These are phyloP conservation scores for Fusarium sp. DNA, from an alignment of 2,329 filamentous ascomycete genomes.

Conservation along the genomic window DNA sequence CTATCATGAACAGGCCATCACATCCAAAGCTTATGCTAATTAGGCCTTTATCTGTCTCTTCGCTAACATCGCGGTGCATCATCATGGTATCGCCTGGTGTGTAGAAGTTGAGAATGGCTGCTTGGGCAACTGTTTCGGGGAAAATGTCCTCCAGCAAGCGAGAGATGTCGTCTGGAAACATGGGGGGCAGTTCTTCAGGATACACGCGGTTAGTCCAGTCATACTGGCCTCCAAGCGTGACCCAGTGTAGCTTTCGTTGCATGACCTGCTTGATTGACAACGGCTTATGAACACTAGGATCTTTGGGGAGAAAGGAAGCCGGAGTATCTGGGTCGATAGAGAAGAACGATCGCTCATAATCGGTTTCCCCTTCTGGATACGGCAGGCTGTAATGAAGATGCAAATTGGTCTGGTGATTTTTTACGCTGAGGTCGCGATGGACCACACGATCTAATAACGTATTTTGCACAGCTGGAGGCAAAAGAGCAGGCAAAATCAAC, in stretches of 20 bases:
- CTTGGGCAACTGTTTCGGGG: constrained; percentile 82
- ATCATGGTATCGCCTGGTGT: constrained; percentile 90
- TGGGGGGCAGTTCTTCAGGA: constrained; percentile 74
- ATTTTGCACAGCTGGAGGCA: constrained; percentile 77
- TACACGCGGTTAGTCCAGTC: constrained; percentile 94
- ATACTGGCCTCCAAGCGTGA: constrained; percentile 95
- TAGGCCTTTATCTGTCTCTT: constrained; percentile 81
- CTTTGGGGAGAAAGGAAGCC: constrained; percentile 74
- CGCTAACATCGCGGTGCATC: constrained; percentile 93
- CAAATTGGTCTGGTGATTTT: constrained; percentile 87
- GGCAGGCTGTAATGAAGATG: constrained; percentile 82
- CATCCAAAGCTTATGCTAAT: constrained; percentile 92
- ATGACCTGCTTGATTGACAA: constrained; percentile 78
- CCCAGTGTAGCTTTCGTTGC: constrained; percentile 87
- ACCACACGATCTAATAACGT: constrained; percentile 79
- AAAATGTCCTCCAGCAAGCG: constrained; percentile 77
- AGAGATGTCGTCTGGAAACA: constrained; percentile 81
- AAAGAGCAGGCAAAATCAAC: constrained; percentile 78
- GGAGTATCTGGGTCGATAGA: constrained; percentile 62
- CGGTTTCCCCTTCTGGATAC: constrained; percentile 60
- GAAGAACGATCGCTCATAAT: constrained; percentile 65
- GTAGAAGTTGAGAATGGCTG: constrained; percentile 95
- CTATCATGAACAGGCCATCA: constrained; percentile 88
- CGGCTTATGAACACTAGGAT: constrained; percentile 79
- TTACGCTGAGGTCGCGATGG: constrained; percentile 80